Percentiles rank a stretch among this genome's conserved stretches.
Conservation (phyloP, 805 yeast genomes). For the Lipomyces yamanashiensis region DNA sequence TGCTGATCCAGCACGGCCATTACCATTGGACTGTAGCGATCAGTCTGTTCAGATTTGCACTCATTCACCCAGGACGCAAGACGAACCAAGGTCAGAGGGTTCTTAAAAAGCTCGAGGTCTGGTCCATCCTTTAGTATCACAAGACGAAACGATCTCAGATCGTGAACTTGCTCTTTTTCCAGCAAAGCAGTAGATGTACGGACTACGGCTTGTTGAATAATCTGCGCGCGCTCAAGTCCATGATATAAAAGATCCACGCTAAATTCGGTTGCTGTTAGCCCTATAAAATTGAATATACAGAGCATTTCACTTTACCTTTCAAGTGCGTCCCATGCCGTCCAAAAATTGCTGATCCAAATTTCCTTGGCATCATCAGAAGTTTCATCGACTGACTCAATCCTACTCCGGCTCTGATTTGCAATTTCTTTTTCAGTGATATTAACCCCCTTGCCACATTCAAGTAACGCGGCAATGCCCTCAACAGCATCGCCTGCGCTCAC, state of each 20-base stretch:
- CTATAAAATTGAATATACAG: neutral
- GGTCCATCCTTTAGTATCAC: constrained; percentile 92
- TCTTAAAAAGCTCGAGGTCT: constrained; percentile 73
- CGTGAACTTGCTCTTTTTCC: constrained; percentile 79
- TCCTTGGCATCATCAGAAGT: constrained; percentile 33
- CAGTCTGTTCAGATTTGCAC: constrained; percentile 34
- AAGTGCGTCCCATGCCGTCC: constrained; percentile 70
- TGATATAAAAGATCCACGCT: constrained; percentile 58
- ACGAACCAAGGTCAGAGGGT: constrained; percentile 83
- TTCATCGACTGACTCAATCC: constrained; percentile 10
- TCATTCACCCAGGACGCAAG: constrained; percentile 92
- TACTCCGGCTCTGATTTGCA: constrained; percentile 28
- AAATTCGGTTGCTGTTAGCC: neutral
- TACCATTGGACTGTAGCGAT: constrained; percentile 26
- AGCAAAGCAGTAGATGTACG: constrained; percentile 87
- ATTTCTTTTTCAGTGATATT: constrained; percentile 40
- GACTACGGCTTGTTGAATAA: constrained; percentile 80
- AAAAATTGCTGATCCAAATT: constrained; percentile 75
- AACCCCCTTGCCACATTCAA: constrained; percentile 54
- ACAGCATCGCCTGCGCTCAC: constrained; percentile 92
- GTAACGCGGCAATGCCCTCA: constrained; percentile 80
- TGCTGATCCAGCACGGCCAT: constrained; percentile 51
- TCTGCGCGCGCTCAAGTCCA: constrained; percentile 85
- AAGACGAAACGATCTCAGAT: constrained; percentile 76
- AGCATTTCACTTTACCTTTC: constrained; percentile 42